A percentile compares a stretch with the other conserved stretches of the same genome.
These are phyloP conservation scores for Trebouxia sp. DNA, from an alignment of 139 green algal species.

Conservation along the genomic window DNA sequence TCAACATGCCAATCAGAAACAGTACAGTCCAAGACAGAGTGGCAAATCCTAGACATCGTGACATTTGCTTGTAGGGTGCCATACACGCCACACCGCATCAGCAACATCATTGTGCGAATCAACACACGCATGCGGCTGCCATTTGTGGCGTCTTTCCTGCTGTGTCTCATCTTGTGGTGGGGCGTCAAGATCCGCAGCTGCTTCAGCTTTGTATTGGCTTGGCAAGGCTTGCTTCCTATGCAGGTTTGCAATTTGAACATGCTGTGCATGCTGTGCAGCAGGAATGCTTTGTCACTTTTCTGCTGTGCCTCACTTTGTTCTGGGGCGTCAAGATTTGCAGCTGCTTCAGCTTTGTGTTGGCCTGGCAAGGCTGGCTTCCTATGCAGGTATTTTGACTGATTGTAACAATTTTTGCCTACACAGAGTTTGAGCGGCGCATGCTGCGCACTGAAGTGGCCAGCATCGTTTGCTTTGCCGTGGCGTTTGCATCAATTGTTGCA, in stretches of 20 bases:
- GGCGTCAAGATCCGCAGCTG: constrained; percentile 32
- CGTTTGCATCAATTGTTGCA: no score
- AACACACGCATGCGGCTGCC: constrained; percentile 35
- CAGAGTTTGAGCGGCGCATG: no score
- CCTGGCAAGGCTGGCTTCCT: constrained; percentile 40
- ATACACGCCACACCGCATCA: background rate
- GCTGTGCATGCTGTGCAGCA: no score
- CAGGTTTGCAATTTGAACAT: no score
- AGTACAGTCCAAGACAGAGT: no score
- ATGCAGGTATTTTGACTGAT: no score
- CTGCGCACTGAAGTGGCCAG: no score
- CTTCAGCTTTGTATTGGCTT: constrained; percentile 29
- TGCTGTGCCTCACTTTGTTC: constrained; percentile 31
- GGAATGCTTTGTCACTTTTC: no score
- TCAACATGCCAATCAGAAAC: no score
- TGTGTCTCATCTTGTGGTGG: constrained; percentile 30
- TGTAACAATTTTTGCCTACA: no score
- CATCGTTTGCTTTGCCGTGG: no score
- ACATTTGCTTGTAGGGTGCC: background rate
- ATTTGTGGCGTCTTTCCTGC: constrained; percentile 36
- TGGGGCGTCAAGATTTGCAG: constrained; percentile 28
- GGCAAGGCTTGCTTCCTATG: constrained; percentile 44
- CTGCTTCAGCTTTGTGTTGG: constrained; percentile 26
- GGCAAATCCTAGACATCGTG: no score
- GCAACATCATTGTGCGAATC: background rate